Evolutionary conservation across 1,284 basidiomycete genomes (phyloP).

Genomic region (Jaminaea rosea): DNA sequence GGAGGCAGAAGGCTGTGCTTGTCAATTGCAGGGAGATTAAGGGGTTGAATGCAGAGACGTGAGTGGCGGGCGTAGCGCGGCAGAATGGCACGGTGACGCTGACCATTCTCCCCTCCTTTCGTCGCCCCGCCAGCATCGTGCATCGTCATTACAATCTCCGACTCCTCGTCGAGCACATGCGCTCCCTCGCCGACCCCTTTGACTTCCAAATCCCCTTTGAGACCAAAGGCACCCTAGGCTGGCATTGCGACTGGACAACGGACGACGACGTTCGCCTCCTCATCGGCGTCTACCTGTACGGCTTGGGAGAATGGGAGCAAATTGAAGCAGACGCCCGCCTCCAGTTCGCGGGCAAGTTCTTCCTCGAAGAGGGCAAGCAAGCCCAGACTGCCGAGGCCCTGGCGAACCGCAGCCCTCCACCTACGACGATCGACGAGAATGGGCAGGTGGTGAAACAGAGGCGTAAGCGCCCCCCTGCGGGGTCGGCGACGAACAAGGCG

Average conservation of each 20-base stretch:
- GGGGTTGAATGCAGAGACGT: constrained; percentile 95
- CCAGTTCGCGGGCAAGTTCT: constrained; percentile 81
- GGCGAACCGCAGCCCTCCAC: not conserved
- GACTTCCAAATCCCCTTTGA: constrained; percentile 81
- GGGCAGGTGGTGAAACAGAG: constrained; percentile 2
- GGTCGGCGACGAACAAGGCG: constrained; percentile 24
- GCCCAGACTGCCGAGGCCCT: constrained; percentile 47
- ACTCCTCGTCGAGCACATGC: constrained; percentile 65
- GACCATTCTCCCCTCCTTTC: too few relatives aligned
- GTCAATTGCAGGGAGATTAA: constrained; percentile 80
- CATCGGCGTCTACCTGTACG: constrained; percentile 84
- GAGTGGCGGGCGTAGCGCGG: too few relatives aligned
- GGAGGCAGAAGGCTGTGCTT: constrained; percentile 85
- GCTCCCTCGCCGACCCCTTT: constrained; percentile 54
- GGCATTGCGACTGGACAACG: constrained; percentile 90
- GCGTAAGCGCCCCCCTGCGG: constrained; percentile 10
- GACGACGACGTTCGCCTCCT: constrained; percentile 88
- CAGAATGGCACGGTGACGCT: too few relatives aligned
- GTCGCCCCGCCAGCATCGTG: too few relatives aligned
- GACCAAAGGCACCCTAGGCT: constrained; percentile 84
- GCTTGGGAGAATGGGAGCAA: constrained; percentile 93
- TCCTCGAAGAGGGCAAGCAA: constrained; percentile 73
- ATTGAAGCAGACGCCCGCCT: constrained; percentile 82
- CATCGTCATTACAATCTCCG: constrained; percentile 81
- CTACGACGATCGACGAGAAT: constrained; percentile 20